phyloP scores from a whole-genome alignment of 108 stramenopile genomes.

The Ochromonas danica region DNA sequence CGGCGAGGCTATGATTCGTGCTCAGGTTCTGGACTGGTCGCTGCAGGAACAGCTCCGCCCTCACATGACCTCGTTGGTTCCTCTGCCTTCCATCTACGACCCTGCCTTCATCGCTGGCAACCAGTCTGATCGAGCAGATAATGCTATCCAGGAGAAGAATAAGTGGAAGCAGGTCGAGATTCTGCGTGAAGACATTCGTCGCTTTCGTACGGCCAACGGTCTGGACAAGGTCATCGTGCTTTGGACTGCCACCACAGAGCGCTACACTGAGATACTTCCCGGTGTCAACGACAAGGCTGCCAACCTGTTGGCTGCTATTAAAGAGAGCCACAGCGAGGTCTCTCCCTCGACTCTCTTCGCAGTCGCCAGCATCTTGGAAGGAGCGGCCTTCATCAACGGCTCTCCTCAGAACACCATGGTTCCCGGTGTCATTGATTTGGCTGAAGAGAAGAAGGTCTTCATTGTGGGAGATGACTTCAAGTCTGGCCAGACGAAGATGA shows the following conservation, averaged over 20 bases:
- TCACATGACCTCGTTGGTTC: slow-evolving; percentile 79
- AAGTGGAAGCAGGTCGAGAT: slow-evolving; percentile 91
- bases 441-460: slow-evolving; percentile 70
- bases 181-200: slow-evolving; percentile 82
- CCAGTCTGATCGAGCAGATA: slow-evolving; percentile 90
- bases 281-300: slow-evolving; percentile 91
- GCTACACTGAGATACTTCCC: slow-evolving; percentile 82
- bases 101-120: slow-evolving; percentile 97
- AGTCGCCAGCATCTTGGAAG: slow-evolving; percentile 89
- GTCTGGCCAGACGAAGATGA: slow-evolving; percentile 97
- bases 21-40: slow-evolving; percentile 80
- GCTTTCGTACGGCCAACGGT: slow-evolving; percentile 76
- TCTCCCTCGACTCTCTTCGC: slow-evolving; percentile 94
- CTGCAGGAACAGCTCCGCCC: slow-evolving; percentile 86
- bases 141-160: slow-evolving; percentile 73
- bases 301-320: slow-evolving; percentile 75
- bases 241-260: slow-evolving; percentile 99
- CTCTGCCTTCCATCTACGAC: slow-evolving; percentile 85
- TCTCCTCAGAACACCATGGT: slow-evolving; percentile 98
- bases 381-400: slow-evolving; percentile 94
- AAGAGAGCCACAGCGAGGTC: slow-evolving; percentile 52
- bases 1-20: slow-evolving; percentile 84
- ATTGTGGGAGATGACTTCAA: slow-evolving; percentile 98
- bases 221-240: slow-evolving; percentile 89
- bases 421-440: slow-evolving; percentile 90